These are phyloP conservation scores for Penicillium vulpinum DNA, from an alignment of 2,329 filamentous ascomycete genomes.

Conservation along the genomic window DNA sequence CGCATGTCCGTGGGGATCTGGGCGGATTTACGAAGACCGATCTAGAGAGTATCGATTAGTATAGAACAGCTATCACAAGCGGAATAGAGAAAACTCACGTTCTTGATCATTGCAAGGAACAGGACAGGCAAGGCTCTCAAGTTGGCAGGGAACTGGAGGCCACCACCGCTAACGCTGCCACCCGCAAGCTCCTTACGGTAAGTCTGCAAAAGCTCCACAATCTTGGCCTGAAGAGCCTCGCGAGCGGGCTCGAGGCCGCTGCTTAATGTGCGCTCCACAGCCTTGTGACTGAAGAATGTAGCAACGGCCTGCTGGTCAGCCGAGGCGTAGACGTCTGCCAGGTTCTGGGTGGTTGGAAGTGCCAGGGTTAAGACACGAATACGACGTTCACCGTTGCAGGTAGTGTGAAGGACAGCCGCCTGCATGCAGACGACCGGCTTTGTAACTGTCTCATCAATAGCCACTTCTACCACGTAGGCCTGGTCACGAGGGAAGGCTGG, in stretches of 20 bases:
- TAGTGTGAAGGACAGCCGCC: conserved; percentile 92
- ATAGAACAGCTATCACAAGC: neutral
- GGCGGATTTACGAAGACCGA: conserved; percentile 83
- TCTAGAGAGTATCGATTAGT: conserved; percentile 42
- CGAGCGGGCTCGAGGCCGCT: conserved; percentile 86
- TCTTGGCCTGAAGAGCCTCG: conserved; percentile 86
- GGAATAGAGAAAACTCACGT: conserved; percentile 59
- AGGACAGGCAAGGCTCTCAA: conserved; percentile 82
- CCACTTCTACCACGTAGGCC: conserved; percentile 95
- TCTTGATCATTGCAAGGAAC: conserved; percentile 94
- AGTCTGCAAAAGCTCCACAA: conserved; percentile 87
- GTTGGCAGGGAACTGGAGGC: conserved; percentile 91
- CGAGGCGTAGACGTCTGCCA: conserved; percentile 90
- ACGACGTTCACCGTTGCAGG: conserved; percentile 92
- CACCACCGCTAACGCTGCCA: conserved; percentile 88
- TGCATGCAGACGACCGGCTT: conserved; percentile 93
- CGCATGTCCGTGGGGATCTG: conserved; percentile 93
- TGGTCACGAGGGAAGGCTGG: conserved; percentile 97
- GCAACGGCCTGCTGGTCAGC: conserved; percentile 93
- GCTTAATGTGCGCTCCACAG: conserved; percentile 83
- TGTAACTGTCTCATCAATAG: conserved; percentile 90
- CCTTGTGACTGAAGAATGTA: conserved; percentile 95
- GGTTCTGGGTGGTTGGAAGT: conserved; percentile 84
- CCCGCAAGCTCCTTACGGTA: conserved; percentile 97
- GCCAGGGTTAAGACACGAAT: conserved; percentile 93